Evolutionary conservation across 2,329 filamentous ascomycete genomes (phyloP).

Genomic region (Phyllosticta ampelicida): DNA sequence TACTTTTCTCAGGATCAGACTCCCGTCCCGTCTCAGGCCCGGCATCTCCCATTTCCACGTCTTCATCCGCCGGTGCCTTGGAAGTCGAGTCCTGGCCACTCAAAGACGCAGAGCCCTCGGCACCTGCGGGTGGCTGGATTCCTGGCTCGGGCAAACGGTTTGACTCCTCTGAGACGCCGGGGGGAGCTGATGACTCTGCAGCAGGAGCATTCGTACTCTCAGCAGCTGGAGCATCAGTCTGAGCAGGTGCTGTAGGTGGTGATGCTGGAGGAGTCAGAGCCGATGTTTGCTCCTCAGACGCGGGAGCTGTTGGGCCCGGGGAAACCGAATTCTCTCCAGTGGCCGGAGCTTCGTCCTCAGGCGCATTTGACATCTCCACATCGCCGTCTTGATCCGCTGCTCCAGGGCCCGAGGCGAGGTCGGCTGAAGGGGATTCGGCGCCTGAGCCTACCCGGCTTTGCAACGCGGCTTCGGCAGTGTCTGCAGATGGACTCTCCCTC

Average conservation of each 20-base stretch:
- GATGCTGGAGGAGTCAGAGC: constrained; percentile 9
- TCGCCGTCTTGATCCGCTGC: constrained; percentile 12
- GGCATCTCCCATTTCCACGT: constrained; percentile 9
- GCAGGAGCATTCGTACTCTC: neutral
- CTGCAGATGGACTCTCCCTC: constrained; percentile 9
- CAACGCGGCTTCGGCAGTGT: neutral
- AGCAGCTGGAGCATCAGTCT: neutral
- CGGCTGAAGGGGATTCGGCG: neutral
- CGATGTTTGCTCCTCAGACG: neutral
- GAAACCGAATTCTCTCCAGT: neutral
- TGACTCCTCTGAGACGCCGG: neutral
- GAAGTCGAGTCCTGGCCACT: neutral
- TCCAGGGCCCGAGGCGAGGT: neutral
- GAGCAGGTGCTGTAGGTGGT: neutral
- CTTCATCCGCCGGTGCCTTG: constrained; percentile 2
- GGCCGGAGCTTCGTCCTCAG: constrained; percentile 1
- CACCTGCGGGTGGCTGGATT: neutral
- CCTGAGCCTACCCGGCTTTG: neutral
- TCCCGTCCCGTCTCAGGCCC: neutral
- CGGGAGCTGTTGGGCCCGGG: neutral
- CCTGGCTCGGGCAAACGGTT: neutral
- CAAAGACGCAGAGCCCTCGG: neutral
- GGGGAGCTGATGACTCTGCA: neutral
- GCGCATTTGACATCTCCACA: constrained; percentile 13
- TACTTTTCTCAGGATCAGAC: neutral